phyloP scores from a whole-genome alignment of 345 rosid genomes.

The Corchorus olitorius region DNA sequence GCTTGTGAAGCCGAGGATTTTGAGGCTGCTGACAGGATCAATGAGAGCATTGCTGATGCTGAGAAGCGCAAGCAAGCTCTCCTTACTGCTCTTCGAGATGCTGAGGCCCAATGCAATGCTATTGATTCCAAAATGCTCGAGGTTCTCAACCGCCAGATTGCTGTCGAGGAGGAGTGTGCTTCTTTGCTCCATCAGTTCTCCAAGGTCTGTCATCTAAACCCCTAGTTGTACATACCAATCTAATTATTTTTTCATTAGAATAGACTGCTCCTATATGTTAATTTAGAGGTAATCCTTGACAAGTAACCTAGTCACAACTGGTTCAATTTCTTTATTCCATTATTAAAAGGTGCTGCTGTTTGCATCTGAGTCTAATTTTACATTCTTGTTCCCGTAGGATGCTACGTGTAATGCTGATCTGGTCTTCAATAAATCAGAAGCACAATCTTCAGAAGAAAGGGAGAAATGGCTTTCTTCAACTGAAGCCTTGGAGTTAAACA shows the following conservation, averaged over 20 bases:
- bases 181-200: constrained; percentile 59
- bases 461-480: constrained; percentile 61
- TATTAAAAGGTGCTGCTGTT: background rate
- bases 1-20: constrained; percentile 91
- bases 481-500: constrained; percentile 63
- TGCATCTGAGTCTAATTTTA: background rate
- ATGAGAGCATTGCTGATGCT: constrained; percentile 61
- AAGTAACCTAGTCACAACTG: background rate
- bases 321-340: background rate
- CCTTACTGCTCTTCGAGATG: constrained; percentile 51
- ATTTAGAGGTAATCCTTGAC: background rate
- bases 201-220: constrained; percentile 38
- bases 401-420: constrained; percentile 55
- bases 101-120: constrained; percentile 62
- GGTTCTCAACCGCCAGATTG: constrained; percentile 60
- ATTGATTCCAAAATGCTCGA: constrained; percentile 63
- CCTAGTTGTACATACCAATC: background rate
- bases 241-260: background rate
- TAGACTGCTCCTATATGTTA: background rate
- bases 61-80: constrained; percentile 57
- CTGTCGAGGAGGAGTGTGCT: constrained; percentile 74
- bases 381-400: constrained; percentile 44
- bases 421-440: constrained; percentile 48
- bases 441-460: constrained; percentile 46
- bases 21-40: constrained; percentile 74